A percentile compares a stretch with the other conserved stretches of the same genome.
These are phyloP conservation scores for Coemansia sp. DNA, from an alignment of 192 early-diverging fungal genomes.

Conservation along the genomic window DNA sequence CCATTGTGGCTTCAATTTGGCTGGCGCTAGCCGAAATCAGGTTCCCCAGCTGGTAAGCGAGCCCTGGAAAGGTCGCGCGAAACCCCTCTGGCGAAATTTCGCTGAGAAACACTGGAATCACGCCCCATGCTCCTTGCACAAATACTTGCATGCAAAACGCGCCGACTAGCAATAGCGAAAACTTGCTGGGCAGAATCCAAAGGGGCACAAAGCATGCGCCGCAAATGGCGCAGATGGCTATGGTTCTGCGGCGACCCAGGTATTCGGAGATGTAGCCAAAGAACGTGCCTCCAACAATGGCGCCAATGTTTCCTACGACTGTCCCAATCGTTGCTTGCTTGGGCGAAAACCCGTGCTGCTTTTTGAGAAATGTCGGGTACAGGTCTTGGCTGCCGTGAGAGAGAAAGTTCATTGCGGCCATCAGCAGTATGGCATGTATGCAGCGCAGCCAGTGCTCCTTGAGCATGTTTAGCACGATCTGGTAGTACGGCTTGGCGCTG, in stretches of 20 bases:
- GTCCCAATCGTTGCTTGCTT: conserved; percentile 56
- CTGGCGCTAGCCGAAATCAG: conserved; percentile 57
- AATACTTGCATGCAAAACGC: conserved; percentile 50
- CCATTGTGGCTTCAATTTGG: conserved; percentile 56
- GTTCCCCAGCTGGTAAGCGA: conserved; percentile 74
- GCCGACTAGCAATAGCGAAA: conserved; percentile 33
- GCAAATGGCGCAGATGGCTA: conserved; percentile 50
- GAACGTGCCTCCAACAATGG: conserved; percentile 64
- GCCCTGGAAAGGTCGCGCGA: conserved; percentile 65
- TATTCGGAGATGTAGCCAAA: conserved; percentile 69
- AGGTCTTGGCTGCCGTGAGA: conserved; percentile 69
- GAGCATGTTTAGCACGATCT: conserved; percentile 37
- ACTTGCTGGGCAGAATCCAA: conserved; percentile 54
- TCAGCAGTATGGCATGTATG: conserved; percentile 53
- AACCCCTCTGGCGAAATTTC: conserved; percentile 66
- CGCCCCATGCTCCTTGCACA: conserved; percentile 54
- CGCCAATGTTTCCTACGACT: conserved; percentile 60
- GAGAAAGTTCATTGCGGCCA: conserved; percentile 69
- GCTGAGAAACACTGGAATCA: conserved; percentile 65
- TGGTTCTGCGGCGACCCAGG: conserved; percentile 58
- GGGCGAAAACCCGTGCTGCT: conserved; percentile 55
- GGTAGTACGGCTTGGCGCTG: conserved; percentile 29
- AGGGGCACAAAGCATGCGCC: conserved; percentile 65
- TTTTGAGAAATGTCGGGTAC: conserved; percentile 64
- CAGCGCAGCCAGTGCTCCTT: conserved; percentile 56